Base-by-base conservation (phyloP, 148 eudicot genomes). In the Rhododendron mucronatum region DNA sequence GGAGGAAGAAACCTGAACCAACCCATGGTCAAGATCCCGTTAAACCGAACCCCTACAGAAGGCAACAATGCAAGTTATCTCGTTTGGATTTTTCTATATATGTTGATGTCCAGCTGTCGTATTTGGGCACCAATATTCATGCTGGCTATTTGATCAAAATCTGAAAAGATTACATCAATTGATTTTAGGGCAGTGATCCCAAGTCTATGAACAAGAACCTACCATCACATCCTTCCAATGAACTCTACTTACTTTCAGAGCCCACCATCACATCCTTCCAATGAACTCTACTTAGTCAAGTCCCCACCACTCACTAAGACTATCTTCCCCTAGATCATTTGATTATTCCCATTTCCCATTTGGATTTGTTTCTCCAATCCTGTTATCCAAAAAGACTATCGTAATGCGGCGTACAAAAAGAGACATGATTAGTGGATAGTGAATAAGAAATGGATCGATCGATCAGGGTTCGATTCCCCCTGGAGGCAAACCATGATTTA, bases 291-390 rank as follows among this genome's bases (percentile, higher is more conserved):
- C 50, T 5, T 45, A 47, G 28, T 26, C 33, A 26, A 67, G 73
- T 87, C 86, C 86, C 85, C 82, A 90, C 90, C 90, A 85, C 91
- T 82, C 89, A 79, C 65, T 84, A 20, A 83, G 84, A 45, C 87
- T 79, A 82, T 88, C 86, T 65, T 67, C 55, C 53, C 80, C 65
- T 78, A 33, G 74, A n/a, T 80, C 15, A 71, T 69, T 13, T 74
- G 7, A 14, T 3, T 73, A 13, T 3, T 67, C 26, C 77, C 39
- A 3, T 33, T 28, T 73, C 41, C 20, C 37, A 26, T 3, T 0
- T 69, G 35, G 75, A 83, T 84, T 63, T 11, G 80, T 9, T 77
- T 50, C 78, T 45, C 61, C n/a, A 57, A 23, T 48, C 48, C 41
- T 11, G 1, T 79, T 18, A 1, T 50, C 55, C 55, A 51, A 47